Conservation (phyloP, 176 grass and related monocot genomes). For the Oryza officinalis region DNA sequence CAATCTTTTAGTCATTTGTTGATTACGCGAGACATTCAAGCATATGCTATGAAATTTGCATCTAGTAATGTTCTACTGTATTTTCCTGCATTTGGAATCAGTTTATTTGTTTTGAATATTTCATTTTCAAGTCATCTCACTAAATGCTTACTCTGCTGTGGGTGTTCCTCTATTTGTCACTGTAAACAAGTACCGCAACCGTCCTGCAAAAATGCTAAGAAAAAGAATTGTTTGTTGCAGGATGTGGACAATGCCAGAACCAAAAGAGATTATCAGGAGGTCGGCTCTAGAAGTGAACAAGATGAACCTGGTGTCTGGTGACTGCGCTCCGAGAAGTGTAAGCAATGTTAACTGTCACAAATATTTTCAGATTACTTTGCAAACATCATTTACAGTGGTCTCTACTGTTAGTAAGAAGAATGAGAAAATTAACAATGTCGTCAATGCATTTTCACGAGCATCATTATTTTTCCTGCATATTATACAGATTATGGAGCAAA, state of each 20-base stretch:
- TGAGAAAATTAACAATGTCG: background rate
- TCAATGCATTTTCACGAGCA: background rate
- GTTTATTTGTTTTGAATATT: background rate
- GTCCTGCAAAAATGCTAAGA: background rate
- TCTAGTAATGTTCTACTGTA: background rate
- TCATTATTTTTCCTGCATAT: background rate
- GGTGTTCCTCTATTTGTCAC: background rate
- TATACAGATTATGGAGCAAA: slow-evolving; percentile 30
- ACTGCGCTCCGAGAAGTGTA: slow-evolving; percentile 67
- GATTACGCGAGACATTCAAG: background rate
- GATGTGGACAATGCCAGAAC: slow-evolving; percentile 93
- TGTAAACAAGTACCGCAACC: background rate
- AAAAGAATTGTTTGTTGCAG: slow-evolving; percentile 34
- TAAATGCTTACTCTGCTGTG: background rate
- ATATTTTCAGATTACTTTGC: background rate
- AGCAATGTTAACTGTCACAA: background rate
- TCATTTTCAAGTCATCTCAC: background rate
- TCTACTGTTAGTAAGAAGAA: background rate
- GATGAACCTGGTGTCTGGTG: slow-evolving; percentile 53
- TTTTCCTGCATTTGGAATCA: background rate
- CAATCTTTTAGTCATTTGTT: background rate
- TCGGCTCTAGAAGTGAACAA: slow-evolving; percentile 46
- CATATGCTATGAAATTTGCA: background rate
- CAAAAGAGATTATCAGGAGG: slow-evolving; percentile 71
- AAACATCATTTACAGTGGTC: background rate